Percentiles rank a stretch among this genome's conserved stretches.
phyloP scores from a whole-genome alignment of 139 green algal genomes.

The Coelastrella sp. region DNA sequence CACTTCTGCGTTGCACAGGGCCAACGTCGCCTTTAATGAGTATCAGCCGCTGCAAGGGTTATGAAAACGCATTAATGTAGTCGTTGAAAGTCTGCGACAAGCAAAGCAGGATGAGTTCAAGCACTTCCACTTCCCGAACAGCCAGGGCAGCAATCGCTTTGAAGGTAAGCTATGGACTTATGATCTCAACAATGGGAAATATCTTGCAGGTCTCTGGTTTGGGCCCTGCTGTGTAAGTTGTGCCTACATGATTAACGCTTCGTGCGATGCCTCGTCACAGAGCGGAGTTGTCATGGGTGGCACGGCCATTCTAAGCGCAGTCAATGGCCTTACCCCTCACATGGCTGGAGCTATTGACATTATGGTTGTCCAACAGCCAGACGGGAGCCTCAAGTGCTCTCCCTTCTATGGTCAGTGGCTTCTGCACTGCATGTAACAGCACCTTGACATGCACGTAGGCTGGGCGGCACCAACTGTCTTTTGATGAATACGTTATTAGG shows the following conservation, averaged over 20 bases:
- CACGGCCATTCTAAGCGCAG: conserved; percentile 63
- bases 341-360: conserved; percentile 93
- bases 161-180: conserved; percentile 23
- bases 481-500: too few species aligned
- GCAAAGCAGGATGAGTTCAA: conserved; percentile 18
- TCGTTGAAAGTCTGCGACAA: not conserved
- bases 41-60: too few species aligned
- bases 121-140: conserved; percentile 27
- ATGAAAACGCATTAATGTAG: too few species aligned
- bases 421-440: not conserved
- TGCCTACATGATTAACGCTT: not conserved
- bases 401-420: conserved; percentile 87
- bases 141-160: conserved; percentile 46
- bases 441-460: too few species aligned
- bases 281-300: conserved; percentile 70
- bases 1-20: not conserved
- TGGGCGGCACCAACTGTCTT: too few species aligned
- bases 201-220: too few species aligned
- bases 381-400: conserved; percentile 83
- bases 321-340: conserved; percentile 79
- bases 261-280: conserved; percentile 38
- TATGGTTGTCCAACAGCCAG: conserved; percentile 87
- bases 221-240: not conserved
- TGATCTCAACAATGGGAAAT: too few species aligned
- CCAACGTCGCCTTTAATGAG: too few species aligned